Base-by-base conservation (phyloP, 2,329 filamentous ascomycete species). In the Ascochyta fabae region DNA sequence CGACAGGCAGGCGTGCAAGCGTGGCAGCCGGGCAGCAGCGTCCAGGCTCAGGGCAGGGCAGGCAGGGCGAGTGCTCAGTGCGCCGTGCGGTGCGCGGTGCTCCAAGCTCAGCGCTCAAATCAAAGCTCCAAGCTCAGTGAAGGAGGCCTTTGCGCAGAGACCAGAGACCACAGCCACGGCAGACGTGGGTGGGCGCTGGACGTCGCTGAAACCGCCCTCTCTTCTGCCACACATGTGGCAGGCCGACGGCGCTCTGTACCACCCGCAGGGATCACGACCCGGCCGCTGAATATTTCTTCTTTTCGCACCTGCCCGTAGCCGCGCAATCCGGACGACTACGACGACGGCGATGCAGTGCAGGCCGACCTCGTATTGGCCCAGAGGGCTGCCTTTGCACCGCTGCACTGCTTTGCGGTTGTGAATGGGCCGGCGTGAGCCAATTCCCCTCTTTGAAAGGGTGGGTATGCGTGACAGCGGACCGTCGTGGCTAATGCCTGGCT, bases 291-390 rank as follows among this genome's bases (percentile, higher is more conserved):
- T 51, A 47, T 47, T 50, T 19, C 19, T 19, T 19, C 19, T 19
- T 19, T 56, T 47, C 53, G 47, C 53, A 56, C 40, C 53, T 51
- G 53, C 50, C 53, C 53, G 47, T 46, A 42, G 53, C 53, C 53
- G 53, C 47, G 47, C 53, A 56, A 46, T 50, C 53, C 53, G 53
- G 31, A 45, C 24, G 41, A 42, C 24, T 6, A 19, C 19, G 19
- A 19, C 19, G 19, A 19, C 19, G 19, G 19, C 42, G 31, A 48
- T 39, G 50, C 46, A 55, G 46, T 27, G 41, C 46, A 55, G 23
- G 41, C 46, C 46, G 33, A 42, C 42, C 41, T 50, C 53, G 53
- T 50, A 56, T 51, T 47, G 47, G 47, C 36, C 36, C 36, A 56
- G 26, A 22, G n/a, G 29, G 31, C 47, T 39, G 26, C 33, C 6